Evolutionary conservation across 176 grass and related monocot species (phyloP).

Genomic region (Sorghum bicolor): Sorghum_bicolor_NCBIv3 NC_012879.2:4304001-4304500

Average conservation of each 20-base stretch:
- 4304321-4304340: background rate
- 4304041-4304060: background rate
- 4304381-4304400: background rate
- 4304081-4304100: background rate
- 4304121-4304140: background rate
- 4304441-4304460: background rate
- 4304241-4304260: background rate
- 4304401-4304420: background rate
- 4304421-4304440: background rate
- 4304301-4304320: background rate
- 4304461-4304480: background rate
- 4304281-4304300: background rate
- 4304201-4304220: background rate
- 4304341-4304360: background rate
- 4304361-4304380: constrained; percentile 10
- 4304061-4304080: accelerated
- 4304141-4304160: constrained; percentile 10
- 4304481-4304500: background rate
- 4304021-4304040: background rate
- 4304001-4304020: constrained; percentile 3
- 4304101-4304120: background rate
- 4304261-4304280: constrained; percentile 12
- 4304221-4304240: constrained; percentile 23
- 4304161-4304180: background rate
- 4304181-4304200: background rate